Percentiles rank a stretch among this genome's conserved stretches.
Conservation (phyloP, 257 asterid genomes). For the Jaltomata sinuosa region DNA sequence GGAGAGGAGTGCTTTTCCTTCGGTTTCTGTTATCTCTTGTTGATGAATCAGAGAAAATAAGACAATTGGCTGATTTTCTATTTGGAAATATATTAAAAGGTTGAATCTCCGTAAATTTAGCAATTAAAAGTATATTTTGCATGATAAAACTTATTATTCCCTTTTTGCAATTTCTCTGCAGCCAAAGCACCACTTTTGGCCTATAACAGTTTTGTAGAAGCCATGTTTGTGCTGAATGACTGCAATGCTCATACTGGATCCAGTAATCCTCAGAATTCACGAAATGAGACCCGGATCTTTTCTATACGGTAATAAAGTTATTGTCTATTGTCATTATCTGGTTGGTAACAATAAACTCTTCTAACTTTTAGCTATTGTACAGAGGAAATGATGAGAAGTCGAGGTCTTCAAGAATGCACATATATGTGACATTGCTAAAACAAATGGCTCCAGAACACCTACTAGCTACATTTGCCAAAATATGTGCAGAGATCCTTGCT, state of each 20-base stretch:
- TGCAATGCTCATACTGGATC: conserved; percentile 90
- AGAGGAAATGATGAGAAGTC: conserved; percentile 84
- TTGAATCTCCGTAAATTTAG: not conserved
- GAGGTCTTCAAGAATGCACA: conserved; percentile 76
- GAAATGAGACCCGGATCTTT: conserved; percentile 52
- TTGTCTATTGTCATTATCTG: not conserved
- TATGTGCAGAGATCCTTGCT: conserved; percentile 93
- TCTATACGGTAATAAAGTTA: conserved; percentile 48
- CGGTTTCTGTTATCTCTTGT: conserved; percentile 78
- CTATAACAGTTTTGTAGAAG: conserved; percentile 92
- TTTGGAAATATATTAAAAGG: conserved; percentile 92
- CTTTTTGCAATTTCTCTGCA: conserved; percentile 20
- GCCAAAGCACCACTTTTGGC: conserved; percentile 98
- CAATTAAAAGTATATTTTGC: not conserved
- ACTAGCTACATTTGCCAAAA: conserved; percentile 89
- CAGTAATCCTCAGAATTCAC: conserved; percentile 49
- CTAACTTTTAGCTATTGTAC: conserved; percentile 9
- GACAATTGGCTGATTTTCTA: conserved; percentile 85
- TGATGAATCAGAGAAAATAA: conserved; percentile 74
- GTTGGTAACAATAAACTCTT: not conserved
- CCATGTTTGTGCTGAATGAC: conserved; percentile 75
- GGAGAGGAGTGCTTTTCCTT: conserved; percentile 94
- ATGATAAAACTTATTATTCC: not conserved
- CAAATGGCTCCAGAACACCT: conserved; percentile 97
- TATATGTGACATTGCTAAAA: conserved; percentile 73